Base-by-base conservation (phyloP, 2,329 filamentous ascomycete genomes). In the Dactylellina leptospora region DNA sequence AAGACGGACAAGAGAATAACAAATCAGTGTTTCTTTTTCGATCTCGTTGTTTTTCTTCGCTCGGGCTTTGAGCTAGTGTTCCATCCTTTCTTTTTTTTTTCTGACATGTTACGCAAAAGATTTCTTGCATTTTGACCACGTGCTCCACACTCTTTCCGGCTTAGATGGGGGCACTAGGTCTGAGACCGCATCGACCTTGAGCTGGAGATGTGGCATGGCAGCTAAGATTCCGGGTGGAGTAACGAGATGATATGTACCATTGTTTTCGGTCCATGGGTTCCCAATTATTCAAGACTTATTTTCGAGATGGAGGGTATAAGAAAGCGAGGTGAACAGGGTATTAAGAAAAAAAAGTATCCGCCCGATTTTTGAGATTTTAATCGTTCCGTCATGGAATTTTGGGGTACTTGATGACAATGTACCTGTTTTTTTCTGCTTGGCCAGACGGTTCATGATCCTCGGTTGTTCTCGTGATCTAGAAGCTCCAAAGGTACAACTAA, bases 101-200 rank as follows among this genome's bases (percentile, higher is more conserved):
- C 50, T 66, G 61, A 66, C 61, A 66, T 66, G 61, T 66, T 66
- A 58, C 61, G 61, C 61, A 66, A 66, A 66, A 66, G 40, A 58
- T 64, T 64, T 64, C 60, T 54, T 64, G 60, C 60, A 56, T 33
- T 58, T 58, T 58, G 61, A 66, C 61, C 61, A 66, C 61, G 61
- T 66, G 61, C 61, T 58, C 61, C 61, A 58, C 61, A 56, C 51
- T 66, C 47, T 54, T 58, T 66, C 44, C 18, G 44, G 51, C 11
- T 42, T 66, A 66, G 61, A 23, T 22, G 22, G 25, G 36, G 47
- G 36, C 33, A 28, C 42, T 30, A 40, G n/a, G 6, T 33, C 18
- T 45, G 42, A 53, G 48, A 38, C 30, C 6, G 20, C 45, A 28
- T 28, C 2, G 28, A 20, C 16, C 28, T 13, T 18, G n/a, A 10